Evolutionary conservation across 2,329 filamentous ascomycete species (phyloP).

Genomic region (Penicillium concentricum): DNA sequence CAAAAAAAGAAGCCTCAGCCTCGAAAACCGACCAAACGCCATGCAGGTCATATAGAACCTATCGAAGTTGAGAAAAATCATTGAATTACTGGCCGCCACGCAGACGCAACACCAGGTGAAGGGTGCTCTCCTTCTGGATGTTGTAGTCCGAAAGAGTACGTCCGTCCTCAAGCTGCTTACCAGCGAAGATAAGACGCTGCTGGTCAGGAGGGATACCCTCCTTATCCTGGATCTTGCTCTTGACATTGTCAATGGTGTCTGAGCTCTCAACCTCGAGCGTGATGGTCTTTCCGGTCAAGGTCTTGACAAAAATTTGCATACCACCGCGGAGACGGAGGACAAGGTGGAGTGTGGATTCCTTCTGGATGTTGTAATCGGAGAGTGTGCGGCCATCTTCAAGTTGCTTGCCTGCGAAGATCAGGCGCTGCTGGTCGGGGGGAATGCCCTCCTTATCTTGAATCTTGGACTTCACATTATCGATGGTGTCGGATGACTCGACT

Average conservation of each 20-base stretch:
- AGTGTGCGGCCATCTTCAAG: slow-evolving; percentile 88
- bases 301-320: slow-evolving; percentile 85
- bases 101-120: slow-evolving; percentile 57
- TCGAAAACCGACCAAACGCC: slow-evolving; percentile 40
- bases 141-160: slow-evolving; percentile 55
- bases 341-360: slow-evolving; percentile 78
- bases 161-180: slow-evolving; percentile 61
- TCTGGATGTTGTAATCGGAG: slow-evolving; percentile 96
- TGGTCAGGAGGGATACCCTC: slow-evolving; percentile 72
- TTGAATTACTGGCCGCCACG: slow-evolving; percentile 43
- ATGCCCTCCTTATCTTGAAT: slow-evolving; percentile 82
- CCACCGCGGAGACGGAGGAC: slow-evolving; percentile 80
- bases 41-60: slow-evolving; percentile 33
- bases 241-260: slow-evolving; percentile 70
- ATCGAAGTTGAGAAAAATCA: slow-evolving; percentile 25
- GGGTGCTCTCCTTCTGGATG: slow-evolving; percentile 61
- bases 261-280: slow-evolving; percentile 67
- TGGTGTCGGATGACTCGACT: slow-evolving; percentile 84
- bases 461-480: slow-evolving; percentile 92
- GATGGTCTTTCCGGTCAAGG: slow-evolving; percentile 71
- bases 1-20: slow-evolving; percentile 26
- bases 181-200: slow-evolving; percentile 68
- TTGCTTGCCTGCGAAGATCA: slow-evolving; percentile 94
- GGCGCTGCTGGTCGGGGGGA: slow-evolving; percentile 87
- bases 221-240: slow-evolving; percentile 77